Evolutionary conservation across 805 yeast species (phyloP), one percentile per base, ranked within the genome.

Genomic region (Candida cerambycidarum): DNA sequence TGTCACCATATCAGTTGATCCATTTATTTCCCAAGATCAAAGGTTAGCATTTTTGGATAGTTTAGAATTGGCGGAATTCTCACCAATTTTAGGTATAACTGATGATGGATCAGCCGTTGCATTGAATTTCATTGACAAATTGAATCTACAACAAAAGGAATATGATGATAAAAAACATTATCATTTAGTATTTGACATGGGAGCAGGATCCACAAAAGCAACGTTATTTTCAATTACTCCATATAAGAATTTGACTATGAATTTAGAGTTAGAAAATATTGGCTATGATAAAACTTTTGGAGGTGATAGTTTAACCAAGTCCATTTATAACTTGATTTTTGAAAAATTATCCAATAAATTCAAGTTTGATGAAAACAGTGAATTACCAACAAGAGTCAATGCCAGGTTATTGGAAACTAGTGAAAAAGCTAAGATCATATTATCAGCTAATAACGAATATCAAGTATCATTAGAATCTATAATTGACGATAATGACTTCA

Each of bases 91-190:
- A 45, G 80, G 83, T 1, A 69, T 92, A 42, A 85, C 90, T 2
- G 90, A 86, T 56, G 97, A 92, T 60, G 97, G 97, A 12, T 66
- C 88, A n/a, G 93, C 98, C 2, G 89, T 88, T 12, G 96, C 95
- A 1, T 64, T 87, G 33, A 87, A 89, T 56, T 90, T 80, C 59
- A 87, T 88, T 1, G 72, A 85, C 24, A 73, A 76, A 34, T 76
- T 76, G 46, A 62, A 63, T 27, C 57, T 61, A 5, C 61, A 60
- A 3, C 53, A 56, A 15, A 73, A 71, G 2, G 66, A 66, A 35
- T 62, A 56, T 42, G 52, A 58, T 28, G 63, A 52, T 27, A 51
- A 45, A 21, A 75, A 71, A 43, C 79, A 79, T 52, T 75, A 80
- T 55, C 86, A 86, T 57, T 58, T 89, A 38, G 76, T 93, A 27